Percentiles rank a stretch among this genome's conserved stretches.
phyloP scores from a whole-genome alignment of 1,284 basidiomycete genomes.

The Melampsora occidentalis region DNA sequence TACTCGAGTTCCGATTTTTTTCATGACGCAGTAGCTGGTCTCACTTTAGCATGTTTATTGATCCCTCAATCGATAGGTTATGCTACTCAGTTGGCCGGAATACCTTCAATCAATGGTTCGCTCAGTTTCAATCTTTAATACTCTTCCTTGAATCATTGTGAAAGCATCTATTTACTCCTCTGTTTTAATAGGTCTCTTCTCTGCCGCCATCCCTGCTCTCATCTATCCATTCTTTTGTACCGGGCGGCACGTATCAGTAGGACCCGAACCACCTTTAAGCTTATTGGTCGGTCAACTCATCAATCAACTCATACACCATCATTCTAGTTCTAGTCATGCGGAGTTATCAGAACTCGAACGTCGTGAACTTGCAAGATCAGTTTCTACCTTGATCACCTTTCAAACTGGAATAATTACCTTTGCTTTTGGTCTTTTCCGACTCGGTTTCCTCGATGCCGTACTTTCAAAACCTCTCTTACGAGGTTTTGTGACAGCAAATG shows the following conservation, averaged over 20 bases:
- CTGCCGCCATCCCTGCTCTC: constrained; percentile 60
- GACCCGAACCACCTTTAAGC: constrained; percentile 82
- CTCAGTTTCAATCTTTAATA: background rate
- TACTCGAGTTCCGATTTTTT: constrained; percentile 30
- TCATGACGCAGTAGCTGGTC: constrained; percentile 72
- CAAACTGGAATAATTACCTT: constrained; percentile 85
- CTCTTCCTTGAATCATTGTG: constrained; percentile 61
- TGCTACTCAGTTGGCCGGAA: constrained; percentile 71
- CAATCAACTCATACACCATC: constrained; percentile 64
- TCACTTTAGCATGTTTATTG: constrained; percentile 80
- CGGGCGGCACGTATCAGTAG: constrained; percentile 65
- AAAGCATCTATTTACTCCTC: background rate
- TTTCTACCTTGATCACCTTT: constrained; percentile 74
- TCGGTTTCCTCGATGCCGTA: constrained; percentile 94
- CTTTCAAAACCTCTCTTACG: constrained; percentile 65
- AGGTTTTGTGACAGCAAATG: constrained; percentile 77
- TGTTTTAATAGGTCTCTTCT: constrained; percentile 67
- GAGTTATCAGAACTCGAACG: constrained; percentile 64
- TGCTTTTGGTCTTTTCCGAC: constrained; percentile 75
- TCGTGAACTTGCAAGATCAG: constrained; percentile 52
- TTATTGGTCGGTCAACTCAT: constrained; percentile 82
- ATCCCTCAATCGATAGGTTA: constrained; percentile 89
- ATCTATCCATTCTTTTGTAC: constrained; percentile 82
- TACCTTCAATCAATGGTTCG: constrained; percentile 49
- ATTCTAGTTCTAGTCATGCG: constrained; percentile 60